Evolutionary conservation across 108 stramenopile species (phyloP).

Genomic region (Nannochloropsis gaditana): DNA sequence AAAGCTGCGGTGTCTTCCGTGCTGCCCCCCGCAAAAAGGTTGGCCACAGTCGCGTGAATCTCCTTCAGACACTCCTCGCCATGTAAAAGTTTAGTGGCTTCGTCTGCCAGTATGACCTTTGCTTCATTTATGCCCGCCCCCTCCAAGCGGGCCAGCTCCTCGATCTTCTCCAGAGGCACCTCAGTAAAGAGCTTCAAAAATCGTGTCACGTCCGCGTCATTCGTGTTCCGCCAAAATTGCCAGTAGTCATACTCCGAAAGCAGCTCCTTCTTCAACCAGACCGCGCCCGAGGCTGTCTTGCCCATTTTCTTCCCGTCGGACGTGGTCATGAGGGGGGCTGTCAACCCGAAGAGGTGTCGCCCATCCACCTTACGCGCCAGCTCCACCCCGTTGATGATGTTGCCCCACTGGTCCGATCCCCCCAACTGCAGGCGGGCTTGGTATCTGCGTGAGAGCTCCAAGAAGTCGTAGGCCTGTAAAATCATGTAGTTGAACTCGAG

Average conservation of each 20-base stretch:
- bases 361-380: conserved; percentile 74
- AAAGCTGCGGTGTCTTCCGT: conserved; percentile 31
- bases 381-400: conserved; percentile 89
- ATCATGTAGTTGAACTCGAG: conserved; percentile 99
- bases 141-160: conserved; percentile 36
- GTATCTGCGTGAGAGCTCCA: conserved; percentile 73
- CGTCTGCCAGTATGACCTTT: conserved; percentile 88
- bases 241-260: conserved; percentile 92
- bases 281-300: conserved; percentile 89
- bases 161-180: conserved; percentile 74
- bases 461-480: conserved; percentile 94
- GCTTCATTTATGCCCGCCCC: conserved; percentile 82
- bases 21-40: conserved; percentile 62
- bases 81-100: conserved; percentile 84
- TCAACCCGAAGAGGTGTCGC: conserved; percentile 80
- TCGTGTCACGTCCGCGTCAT: conserved; percentile 82
- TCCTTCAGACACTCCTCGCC: conserved; percentile 68
- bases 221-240: conserved; percentile 97
- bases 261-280: conserved; percentile 87
- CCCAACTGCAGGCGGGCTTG: conserved; percentile 79
- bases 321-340: conserved; percentile 94
- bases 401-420: conserved; percentile 98
- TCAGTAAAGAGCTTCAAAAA: conserved; percentile 91
- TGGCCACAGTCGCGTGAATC: conserved; percentile 77
- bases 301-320: conserved; percentile 98